These are phyloP conservation scores for Eudorina sp. DNA, from an alignment of 139 green algal genomes.

Conservation along the genomic window DNA sequence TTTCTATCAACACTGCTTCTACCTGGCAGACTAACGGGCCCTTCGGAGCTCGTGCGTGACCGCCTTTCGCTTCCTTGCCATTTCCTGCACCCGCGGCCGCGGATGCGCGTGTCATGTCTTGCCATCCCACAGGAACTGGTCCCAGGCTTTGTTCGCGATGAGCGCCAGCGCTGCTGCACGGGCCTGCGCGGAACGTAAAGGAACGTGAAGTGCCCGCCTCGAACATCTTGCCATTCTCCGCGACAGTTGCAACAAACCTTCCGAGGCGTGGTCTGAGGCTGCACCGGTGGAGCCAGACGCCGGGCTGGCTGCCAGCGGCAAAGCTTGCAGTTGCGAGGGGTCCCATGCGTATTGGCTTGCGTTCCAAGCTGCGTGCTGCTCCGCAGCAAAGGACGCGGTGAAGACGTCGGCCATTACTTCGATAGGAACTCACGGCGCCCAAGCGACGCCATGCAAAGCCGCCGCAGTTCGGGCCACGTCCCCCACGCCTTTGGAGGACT, in stretches of 20 bases:
- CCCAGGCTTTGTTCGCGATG: conserved; percentile 16
- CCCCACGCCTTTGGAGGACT: neutral
- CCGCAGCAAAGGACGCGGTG: conserved; percentile 3
- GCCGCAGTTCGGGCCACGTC: neutral
- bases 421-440: neutral
- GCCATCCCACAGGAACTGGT: conserved; percentile 20
- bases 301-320: neutral
- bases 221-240: neutral
- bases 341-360: conserved; percentile 18
- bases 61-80: conserved; percentile 20
- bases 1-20: no score
- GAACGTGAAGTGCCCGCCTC: neutral
- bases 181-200: neutral
- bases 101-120: neutral
- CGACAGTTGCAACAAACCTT: neutral
- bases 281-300: neutral
- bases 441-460: conserved; percentile 16
- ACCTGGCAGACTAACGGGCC: conserved; percentile 42
- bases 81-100: neutral
- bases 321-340: conserved; percentile 20
- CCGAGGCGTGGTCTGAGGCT: neutral
- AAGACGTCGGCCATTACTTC: conserved; percentile 29
- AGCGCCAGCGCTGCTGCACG: neutral
- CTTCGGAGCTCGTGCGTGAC: neutral
- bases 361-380: neutral